Conservation (phyloP, 371 early-diverging fungal genomes). For the Parasitella parasitica region DNA sequence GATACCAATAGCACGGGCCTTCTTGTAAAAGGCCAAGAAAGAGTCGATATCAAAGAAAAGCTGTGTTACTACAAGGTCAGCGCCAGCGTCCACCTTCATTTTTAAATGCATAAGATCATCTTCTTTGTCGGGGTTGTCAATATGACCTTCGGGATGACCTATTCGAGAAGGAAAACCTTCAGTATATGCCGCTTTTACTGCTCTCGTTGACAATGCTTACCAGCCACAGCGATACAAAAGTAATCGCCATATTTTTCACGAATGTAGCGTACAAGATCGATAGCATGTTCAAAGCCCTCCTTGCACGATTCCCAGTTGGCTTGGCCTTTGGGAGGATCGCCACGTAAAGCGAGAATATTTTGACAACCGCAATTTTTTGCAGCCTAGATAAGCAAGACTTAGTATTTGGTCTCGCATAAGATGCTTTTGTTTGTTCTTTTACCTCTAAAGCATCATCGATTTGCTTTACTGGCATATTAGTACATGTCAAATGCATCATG, state of each 20-base stretch:
- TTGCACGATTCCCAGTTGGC: slow-evolving; percentile 77
- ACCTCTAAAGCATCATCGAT: slow-evolving; percentile 82
- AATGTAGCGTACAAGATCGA: slow-evolving; percentile 89
- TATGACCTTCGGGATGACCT: slow-evolving; percentile 90
- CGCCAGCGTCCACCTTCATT: slow-evolving; percentile 89
- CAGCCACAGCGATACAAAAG: slow-evolving; percentile 95
- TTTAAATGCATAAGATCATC: slow-evolving; percentile 79
- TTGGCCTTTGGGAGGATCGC: slow-evolving; percentile 91
- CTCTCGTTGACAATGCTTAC: slow-evolving; percentile 43
- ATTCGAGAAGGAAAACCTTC: background rate
- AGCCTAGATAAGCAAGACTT: slow-evolving; percentile 41
- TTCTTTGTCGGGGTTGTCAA: slow-evolving; percentile 73
- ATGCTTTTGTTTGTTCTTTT: background rate
- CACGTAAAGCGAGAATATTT: slow-evolving; percentile 94
- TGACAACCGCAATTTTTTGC: slow-evolving; percentile 93
- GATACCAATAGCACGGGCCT: slow-evolving; percentile 79
- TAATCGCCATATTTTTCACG: slow-evolving; percentile 88
- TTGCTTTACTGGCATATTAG: slow-evolving; percentile 89
- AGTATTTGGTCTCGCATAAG: background rate
- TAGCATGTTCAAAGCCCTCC: slow-evolving; percentile 82
- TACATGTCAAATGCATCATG: slow-evolving; percentile 97
- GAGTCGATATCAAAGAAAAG: slow-evolving; percentile 90
- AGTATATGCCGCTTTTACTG: background rate
- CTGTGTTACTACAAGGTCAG: slow-evolving; percentile 92
- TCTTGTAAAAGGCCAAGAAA: slow-evolving; percentile 76